These are phyloP conservation scores for Arthrocladium fulminans DNA, from an alignment of 2,329 filamentous ascomycete genomes.

Conservation along the genomic window DNA sequence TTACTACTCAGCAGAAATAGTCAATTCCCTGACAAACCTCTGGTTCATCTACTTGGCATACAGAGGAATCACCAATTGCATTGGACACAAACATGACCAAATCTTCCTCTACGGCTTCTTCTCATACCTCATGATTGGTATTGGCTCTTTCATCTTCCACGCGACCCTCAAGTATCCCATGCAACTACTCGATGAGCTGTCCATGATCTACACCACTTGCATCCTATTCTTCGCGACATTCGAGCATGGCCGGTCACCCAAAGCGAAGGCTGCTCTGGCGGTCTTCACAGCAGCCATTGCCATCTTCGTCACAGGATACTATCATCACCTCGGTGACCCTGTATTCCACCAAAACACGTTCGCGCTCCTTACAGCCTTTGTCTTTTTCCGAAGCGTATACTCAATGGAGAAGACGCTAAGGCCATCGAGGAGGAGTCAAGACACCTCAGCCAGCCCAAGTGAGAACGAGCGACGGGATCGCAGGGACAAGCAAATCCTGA, in stretches of 20 bases:
- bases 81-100: slow-evolving; percentile 60
- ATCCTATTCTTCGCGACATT: slow-evolving; percentile 57
- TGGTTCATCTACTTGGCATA: slow-evolving; percentile 69
- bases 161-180: slow-evolving; percentile 45
- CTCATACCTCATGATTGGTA: slow-evolving; percentile 44
- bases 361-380: slow-evolving; percentile 58
- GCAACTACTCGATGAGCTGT: slow-evolving; percentile 53
- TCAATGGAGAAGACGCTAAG: slow-evolving; percentile 61
- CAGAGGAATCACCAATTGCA: slow-evolving; percentile 64
- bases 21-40: slow-evolving; percentile 72
- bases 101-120: slow-evolving; percentile 59
- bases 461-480: slow-evolving; percentile 41
- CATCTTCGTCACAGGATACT: slow-evolving; percentile 66
- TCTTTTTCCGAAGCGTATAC: slow-evolving; percentile 64
- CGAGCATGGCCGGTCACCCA: slow-evolving; percentile 36
- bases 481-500: slow-evolving; percentile 48
- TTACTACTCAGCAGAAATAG: slow-evolving; percentile 46
- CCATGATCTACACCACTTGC: slow-evolving; percentile 53
- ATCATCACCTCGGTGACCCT: slow-evolving; percentile 73
- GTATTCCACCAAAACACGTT: slow-evolving; percentile 74
- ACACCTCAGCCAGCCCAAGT: slow-evolving; percentile 35
- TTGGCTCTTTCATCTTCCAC: slow-evolving; percentile 44
- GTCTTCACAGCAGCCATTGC: slow-evolving; percentile 37
- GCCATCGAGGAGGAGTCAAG: slow-evolving; percentile 45
- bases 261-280: slow-evolving; percentile 52